Evolutionary conservation across 306 rosid species (phyloP), one percentile per base, ranked within the genome.

Genomic region (Sicyos baderoa): DNA sequence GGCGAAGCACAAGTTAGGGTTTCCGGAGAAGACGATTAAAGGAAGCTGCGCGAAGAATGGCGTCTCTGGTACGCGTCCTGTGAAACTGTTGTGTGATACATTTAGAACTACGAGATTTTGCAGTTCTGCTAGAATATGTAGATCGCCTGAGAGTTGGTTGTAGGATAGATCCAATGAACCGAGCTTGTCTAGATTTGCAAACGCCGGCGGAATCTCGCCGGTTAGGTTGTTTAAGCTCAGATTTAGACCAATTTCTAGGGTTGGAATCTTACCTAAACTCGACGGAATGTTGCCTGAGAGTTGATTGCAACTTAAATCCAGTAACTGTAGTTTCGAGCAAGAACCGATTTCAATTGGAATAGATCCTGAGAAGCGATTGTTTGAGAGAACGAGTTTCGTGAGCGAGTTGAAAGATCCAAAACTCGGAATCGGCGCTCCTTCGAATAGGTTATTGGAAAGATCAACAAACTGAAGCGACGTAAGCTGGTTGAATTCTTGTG

Each of bases 51-150:
- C 48, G 80, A 90, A 93, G 90, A 93, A 88, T 6, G 90, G 85
- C 49, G 93, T 88, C 75, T 88, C 86, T 0, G 99, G 99, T 3
- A 93, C 75, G 29, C 74, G 79, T 3, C 99, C 97, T 2, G 94
- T 78, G 82, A 93, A 84, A 75, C 74, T 84, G 85, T 93, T 93
- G 81, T 77, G 48, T 14, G 99, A 93, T 72, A 90, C 67, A 45
- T 93, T 93, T 67, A 93, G 97, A 47, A 79, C 91, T 29, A 90
- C 96, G 61, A 93, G 96, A 79, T 93, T 93, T 69, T 88, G 94
- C 74, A 93, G 64, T 2, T 62, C 82, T 6, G 79, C 89, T 56
- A 93, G 87, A 53, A 77, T 79, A 1, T 76, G 84, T 1, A 93
- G 88, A 73, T 80, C 85, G 11, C 99, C 99, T 7, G 81, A 44